These are phyloP conservation scores for Curvularia verruculosa DNA, from an alignment of 2,329 filamentous ascomycete species.

Conservation along the genomic window DNA sequence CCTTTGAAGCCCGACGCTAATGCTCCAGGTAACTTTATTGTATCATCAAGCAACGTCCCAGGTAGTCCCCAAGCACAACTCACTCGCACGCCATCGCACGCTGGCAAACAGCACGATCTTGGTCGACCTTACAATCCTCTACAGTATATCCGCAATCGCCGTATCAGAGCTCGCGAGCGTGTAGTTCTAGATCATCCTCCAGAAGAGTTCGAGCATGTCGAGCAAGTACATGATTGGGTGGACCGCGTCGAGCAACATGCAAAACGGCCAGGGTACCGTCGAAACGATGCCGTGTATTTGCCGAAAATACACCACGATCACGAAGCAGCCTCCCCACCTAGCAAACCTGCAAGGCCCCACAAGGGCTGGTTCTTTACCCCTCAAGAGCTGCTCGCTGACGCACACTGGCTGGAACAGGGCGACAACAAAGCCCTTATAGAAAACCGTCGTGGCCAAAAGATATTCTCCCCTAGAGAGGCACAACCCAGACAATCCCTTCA, in stretches of 20 bases:
- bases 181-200: constrained; percentile 74
- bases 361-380: constrained; percentile 86
- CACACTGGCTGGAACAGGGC: constrained; percentile 85
- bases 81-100: constrained; percentile 47
- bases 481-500: constrained; percentile 37
- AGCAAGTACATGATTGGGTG: constrained; percentile 77
- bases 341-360: constrained; percentile 72
- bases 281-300: constrained; percentile 43
- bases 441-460: constrained; percentile 74
- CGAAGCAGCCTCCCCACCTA: constrained; percentile 30
- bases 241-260: constrained; percentile 66
- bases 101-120: constrained; percentile 50
- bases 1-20: constrained; percentile 64
- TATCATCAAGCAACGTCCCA: constrained; percentile 50
- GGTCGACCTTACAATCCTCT: constrained; percentile 87
- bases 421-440: constrained; percentile 82
- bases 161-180: constrained; percentile 79
- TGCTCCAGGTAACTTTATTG: constrained; percentile 51
- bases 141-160: constrained; percentile 90
- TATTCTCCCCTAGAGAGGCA: constrained; percentile 59
- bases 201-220: constrained; percentile 77
- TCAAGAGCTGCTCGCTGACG: constrained; percentile 85
- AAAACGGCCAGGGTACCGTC: constrained; percentile 45
- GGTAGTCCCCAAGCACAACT: constrained; percentile 50
- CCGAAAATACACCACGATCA: constrained; percentile 39